Evolutionary conservation across 1,284 basidiomycete species (phyloP).

Genomic region (Porodaedalea pini): DNA sequence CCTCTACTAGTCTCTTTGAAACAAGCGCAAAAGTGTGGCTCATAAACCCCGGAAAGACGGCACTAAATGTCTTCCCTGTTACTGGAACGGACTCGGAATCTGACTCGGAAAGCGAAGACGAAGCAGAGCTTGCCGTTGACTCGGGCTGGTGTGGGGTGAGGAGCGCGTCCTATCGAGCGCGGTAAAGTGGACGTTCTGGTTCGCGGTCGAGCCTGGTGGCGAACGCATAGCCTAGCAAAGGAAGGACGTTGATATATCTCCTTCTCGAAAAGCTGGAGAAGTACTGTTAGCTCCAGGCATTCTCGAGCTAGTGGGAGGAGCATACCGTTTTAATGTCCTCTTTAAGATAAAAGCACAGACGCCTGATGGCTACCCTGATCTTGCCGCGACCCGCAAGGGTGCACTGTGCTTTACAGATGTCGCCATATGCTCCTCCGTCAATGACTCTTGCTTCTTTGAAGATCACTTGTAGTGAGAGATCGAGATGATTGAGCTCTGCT

Average conservation of each 20-base stretch:
- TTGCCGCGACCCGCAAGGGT: background rate
- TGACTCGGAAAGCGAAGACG: background rate
- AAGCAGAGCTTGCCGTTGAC: background rate
- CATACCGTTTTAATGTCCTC: background rate
- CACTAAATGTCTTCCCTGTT: constrained; percentile 1
- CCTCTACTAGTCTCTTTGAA: background rate
- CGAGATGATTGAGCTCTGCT: background rate
- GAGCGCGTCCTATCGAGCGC: constrained; percentile 1
- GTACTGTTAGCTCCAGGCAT: background rate
- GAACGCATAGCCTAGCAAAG: background rate
- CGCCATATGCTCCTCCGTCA: background rate
- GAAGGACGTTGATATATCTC: background rate
- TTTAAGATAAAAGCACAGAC: constrained; percentile 4
- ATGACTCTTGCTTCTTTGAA: background rate
- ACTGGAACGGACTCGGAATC: background rate
- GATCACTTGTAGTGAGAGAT: background rate
- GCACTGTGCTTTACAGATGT: background rate
- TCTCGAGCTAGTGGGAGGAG: background rate
- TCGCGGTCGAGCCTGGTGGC: background rate
- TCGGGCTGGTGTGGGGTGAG: constrained; percentile 12
- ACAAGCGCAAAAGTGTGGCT: background rate
- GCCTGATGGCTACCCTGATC: constrained; percentile 2
- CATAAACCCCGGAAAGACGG: constrained; percentile 2
- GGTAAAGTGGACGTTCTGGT: constrained; percentile 18
- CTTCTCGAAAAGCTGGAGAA: background rate